Percentiles rank a stretch among this genome's conserved stretches.
phyloP scores from a whole-genome alignment of 2,329 filamentous ascomycete species.

The Penicillium sp. region DNA sequence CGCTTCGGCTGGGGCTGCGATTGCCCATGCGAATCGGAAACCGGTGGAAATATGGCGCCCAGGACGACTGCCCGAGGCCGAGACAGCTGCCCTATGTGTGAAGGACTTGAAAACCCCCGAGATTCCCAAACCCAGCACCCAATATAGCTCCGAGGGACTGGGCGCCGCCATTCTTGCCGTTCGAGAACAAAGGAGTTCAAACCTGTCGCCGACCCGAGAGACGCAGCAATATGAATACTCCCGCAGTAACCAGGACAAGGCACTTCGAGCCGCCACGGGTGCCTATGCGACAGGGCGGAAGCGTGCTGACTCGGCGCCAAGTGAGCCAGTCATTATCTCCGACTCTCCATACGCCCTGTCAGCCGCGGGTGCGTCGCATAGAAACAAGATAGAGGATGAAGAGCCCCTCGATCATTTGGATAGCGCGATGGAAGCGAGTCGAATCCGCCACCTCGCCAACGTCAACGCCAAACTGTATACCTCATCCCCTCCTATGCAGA shows the following conservation, averaged over 20 bases:
- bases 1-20: constrained; percentile 69
- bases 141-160: constrained; percentile 65
- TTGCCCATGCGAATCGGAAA: constrained; percentile 70
- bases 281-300: constrained; percentile 65
- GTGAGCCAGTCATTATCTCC: constrained; percentile 45
- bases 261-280: constrained; percentile 72
- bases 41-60: constrained; percentile 67
- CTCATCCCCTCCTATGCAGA: constrained; percentile 68
- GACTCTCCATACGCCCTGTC: constrained; percentile 62
- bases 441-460: constrained; percentile 63
- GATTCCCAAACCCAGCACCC: constrained; percentile 39
- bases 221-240: constrained; percentile 44
- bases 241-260: constrained; percentile 59
- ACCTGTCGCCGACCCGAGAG: constrained; percentile 10
- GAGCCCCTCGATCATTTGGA: constrained; percentile 49
- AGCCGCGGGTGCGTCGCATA: constrained; percentile 69
- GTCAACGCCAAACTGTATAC: constrained; percentile 79
- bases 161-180: constrained; percentile 71
- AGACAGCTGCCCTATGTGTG: constrained; percentile 59
- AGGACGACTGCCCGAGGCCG: constrained; percentile 60
- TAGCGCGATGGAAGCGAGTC: constrained; percentile 55
- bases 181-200: constrained; percentile 26
- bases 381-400: constrained; percentile 38
- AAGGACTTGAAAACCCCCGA: constrained; percentile 56
- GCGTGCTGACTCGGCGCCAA: constrained; percentile 65